Base-by-base conservation (phyloP, 495 filamentous ascomycete genomes). In the Bacidia rubella region DNA sequence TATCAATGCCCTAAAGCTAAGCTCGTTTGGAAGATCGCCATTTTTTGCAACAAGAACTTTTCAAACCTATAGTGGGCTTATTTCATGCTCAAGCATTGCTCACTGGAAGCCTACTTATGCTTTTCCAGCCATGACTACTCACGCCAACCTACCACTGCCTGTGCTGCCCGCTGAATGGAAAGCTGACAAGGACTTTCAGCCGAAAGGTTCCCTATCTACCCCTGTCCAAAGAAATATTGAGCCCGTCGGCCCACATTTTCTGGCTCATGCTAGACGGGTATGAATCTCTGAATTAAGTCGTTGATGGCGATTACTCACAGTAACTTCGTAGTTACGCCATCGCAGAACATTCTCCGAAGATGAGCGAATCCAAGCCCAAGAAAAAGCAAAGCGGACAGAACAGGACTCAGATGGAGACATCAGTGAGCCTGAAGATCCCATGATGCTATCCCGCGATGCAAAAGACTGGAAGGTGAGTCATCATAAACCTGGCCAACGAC, bases 321-420 rank as follows among this genome's bases (percentile, higher is more conserved):
- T 44, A 9, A 44, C 17, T 7, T 11, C 58, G 57, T 60, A 84
- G 79, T 84, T 82, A 68, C 87, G 90, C 55, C 92, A 98, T 72
- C 80, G 90, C 71, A 87, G 92, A 60, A 97, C 92, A 51, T 97
- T 98, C 73, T 95, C 88, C 62, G 92, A 98, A 68, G 92, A 98
- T 72, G 92, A 98, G 66, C 82, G 89, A 49, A 90, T 97, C 62
- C 87, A 96, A 68, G 92, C 92, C 24, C 84, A 90, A 70, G 79
- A 90, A 64, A 90, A 82, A 55, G 90, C 88, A 61, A 92, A 92
- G 79, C 95, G 92, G 69, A 82, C 92, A 47, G 92, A 97, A 68
- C 87, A 90, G 55, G 86, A 95, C 51, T 83, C 95, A 51, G 79
- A 81, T 43, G 83, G 82, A 59, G 87, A 95, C 51, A 90, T 92